Evolutionary conservation across 2,329 filamentous ascomycete genomes (phyloP).

Genomic region (Aspergillus hortae): DNA sequence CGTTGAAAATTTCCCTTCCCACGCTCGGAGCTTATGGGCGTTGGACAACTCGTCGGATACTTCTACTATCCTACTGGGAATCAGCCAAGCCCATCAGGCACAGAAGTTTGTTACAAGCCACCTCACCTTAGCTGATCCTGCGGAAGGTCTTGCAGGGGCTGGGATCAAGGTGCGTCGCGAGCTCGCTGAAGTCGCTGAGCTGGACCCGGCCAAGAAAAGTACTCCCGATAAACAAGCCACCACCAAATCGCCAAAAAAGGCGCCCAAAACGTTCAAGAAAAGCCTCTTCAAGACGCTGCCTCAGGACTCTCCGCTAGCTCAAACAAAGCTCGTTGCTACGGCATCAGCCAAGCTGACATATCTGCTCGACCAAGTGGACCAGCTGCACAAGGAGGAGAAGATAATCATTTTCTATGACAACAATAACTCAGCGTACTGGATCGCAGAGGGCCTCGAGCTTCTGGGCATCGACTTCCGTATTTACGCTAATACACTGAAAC

Average conservation of each 20-base stretch:
- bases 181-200: conserved; percentile 18
- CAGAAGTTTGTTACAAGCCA: conserved; percentile 51
- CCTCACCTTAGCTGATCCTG: conserved; percentile 33
- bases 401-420: conserved; percentile 91
- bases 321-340: conserved; percentile 69
- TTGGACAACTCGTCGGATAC: conserved; percentile 48
- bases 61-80: conserved; percentile 54
- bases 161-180: conserved; percentile 37
- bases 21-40: conserved; percentile 63
- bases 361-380: conserved; percentile 67
- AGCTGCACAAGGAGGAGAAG: conserved; percentile 70
- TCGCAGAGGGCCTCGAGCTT: conserved; percentile 77
- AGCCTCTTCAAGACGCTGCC: conserved; percentile 26
- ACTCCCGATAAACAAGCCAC: conserved; percentile 23
- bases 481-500: conserved; percentile 53
- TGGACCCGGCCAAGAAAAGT: conserved; percentile 18
- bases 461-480: conserved; percentile 61
- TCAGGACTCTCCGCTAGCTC: conserved; percentile 51
- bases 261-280: conserved; percentile 25
- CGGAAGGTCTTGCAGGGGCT: conserved; percentile 38
- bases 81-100: conserved; percentile 54
- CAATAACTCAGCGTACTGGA: conserved; percentile 80
- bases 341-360: conserved; percentile 86
- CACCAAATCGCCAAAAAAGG: conserved; percentile 20
- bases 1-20: conserved; percentile 63